These are phyloP conservation scores for Talaromyces thailandensis DNA, from an alignment of 495 filamentous ascomycete genomes.

Conservation along the genomic window DNA sequence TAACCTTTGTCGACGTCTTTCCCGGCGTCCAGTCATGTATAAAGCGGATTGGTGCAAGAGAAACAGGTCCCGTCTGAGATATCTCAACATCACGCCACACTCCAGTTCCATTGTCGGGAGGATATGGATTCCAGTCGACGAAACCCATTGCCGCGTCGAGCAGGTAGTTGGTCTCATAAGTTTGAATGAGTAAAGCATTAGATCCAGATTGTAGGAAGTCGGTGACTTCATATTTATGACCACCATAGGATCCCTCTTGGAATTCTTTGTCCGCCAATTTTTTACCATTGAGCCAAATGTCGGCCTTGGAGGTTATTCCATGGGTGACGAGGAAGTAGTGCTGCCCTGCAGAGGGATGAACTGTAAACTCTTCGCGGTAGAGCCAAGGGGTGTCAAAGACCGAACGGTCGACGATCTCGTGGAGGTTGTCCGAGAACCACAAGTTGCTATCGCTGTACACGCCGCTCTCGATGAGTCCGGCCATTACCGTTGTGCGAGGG, in stretches of 20 bases:
- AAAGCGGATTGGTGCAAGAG: conserved; percentile 40
- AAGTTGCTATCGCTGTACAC: conserved; percentile 46
- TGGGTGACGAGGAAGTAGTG: conserved; percentile 47
- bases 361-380: conserved; percentile 47
- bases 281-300: conserved; percentile 52
- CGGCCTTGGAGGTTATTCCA: conserved; percentile 52
- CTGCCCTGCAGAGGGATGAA: conserved; percentile 25
- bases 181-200: conserved; percentile 45
- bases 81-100: conserved; percentile 56
- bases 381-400: conserved; percentile 51
- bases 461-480: conserved; percentile 42
- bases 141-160: conserved; percentile 52
- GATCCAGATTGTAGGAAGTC: conserved; percentile 17
- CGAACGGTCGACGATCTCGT: conserved; percentile 25
- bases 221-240: conserved; percentile 47
- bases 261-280: conserved; percentile 34
- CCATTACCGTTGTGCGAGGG: conserved; percentile 48
- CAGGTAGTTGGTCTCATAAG: conserved; percentile 49
- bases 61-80: conserved; percentile 45
- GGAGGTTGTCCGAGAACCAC: conserved; percentile 49
- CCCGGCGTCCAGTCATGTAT: conserved; percentile 30
- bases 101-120: conserved; percentile 49
- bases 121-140: conserved; percentile 60
- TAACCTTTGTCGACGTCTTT: conserved; percentile 24
- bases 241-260: conserved; percentile 50